These are phyloP conservation scores for Anacardium occidentale DNA, from an alignment of 345 rosid species.

Conservation along the genomic window DNA sequence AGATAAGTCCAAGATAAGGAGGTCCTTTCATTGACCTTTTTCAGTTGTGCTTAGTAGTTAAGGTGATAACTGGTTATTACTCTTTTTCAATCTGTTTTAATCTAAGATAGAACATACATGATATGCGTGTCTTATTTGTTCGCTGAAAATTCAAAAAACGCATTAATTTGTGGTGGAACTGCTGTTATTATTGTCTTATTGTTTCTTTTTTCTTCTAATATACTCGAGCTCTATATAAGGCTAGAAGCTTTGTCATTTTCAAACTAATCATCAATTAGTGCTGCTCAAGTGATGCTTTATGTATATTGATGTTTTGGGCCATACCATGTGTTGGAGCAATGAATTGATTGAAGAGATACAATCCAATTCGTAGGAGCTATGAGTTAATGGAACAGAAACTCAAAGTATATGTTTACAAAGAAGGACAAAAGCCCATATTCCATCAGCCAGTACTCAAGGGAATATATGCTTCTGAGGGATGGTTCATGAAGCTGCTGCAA, in stretches of 20 bases:
- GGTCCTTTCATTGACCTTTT: not conserved
- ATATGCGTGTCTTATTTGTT: not conserved
- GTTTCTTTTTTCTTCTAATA: not conserved
- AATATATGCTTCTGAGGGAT: slow-evolving; percentile 96
- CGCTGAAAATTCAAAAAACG: not conserved
- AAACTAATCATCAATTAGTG: not conserved
- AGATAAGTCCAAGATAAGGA: not conserved
- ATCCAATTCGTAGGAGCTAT: slow-evolving; percentile 68
- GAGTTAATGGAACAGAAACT: slow-evolving; percentile 84
- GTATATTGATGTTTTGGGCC: slow-evolving; percentile 6
- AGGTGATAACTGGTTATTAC: not conserved
- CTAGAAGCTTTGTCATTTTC: not conserved
- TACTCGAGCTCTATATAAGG: not conserved
- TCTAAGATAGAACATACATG: not conserved
- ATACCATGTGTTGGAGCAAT: not conserved
- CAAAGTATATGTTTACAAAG: slow-evolving; percentile 78
- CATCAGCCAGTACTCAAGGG: slow-evolving; percentile 75
- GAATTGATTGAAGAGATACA: slow-evolving; percentile 7
- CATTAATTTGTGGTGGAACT: not conserved
- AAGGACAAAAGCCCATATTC: slow-evolving; percentile 76
- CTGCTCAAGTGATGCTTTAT: slow-evolving; percentile 8
- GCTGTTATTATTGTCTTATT: not conserved
- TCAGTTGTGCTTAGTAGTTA: not conserved
- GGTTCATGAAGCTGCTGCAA: slow-evolving; percentile 90
- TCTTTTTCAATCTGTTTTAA: not conserved